Base-by-base conservation (phyloP, 2,329 filamentous ascomycete species). In the Pestalotiopsis sp. region DNA sequence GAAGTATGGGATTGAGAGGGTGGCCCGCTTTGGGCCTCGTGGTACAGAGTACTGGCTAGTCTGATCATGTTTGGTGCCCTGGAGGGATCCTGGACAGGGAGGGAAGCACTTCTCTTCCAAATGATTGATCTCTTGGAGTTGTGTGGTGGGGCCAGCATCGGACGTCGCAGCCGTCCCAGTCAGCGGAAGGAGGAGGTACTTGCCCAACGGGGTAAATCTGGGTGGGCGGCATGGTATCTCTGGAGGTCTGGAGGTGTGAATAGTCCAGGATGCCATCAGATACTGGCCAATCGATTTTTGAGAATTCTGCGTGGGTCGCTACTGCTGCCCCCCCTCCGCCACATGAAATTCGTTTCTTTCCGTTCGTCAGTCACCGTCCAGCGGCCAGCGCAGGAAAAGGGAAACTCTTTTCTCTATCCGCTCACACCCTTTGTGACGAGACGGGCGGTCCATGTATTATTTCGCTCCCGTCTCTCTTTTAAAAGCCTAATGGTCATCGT, bases 401-500 rank as follows among this genome's bases (percentile, higher is more conserved):
- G 39, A 12, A 12, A 13, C 39, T 45, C 39, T 45, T 5, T 31
- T 52, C 17, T 52, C 45, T 3, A 65, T 69, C 65, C 57, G 64
- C 38, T 49, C 68, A 69, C 68, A 69, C 68, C 68, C 68, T 67
- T 65, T 67, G 62, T 52, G 45, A 52, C 45, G 45, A 41, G 67
- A 55, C 57, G 57, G 55, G 58, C 58, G 63, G 27, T 62, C 66
- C 27, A 25, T 39, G 31, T 23, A 20, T 31, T 31, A 31, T 63
- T 52, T 55, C 63, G 61, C 57, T 57, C 25, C 67, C 62, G 52
- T 65, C 25, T 49, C 39, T 67, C 61, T 49, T 64, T 27, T 25
- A 31, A 59, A 61, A 66, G 68, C 65, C 65, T 45, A 60, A 69
- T 31, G 65, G 68, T 67, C 65, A 67, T 67, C 60, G 65, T 69